Conservation (phyloP, 768 basidiomycete genomes). For the Phanerochaete sordida region DNA sequence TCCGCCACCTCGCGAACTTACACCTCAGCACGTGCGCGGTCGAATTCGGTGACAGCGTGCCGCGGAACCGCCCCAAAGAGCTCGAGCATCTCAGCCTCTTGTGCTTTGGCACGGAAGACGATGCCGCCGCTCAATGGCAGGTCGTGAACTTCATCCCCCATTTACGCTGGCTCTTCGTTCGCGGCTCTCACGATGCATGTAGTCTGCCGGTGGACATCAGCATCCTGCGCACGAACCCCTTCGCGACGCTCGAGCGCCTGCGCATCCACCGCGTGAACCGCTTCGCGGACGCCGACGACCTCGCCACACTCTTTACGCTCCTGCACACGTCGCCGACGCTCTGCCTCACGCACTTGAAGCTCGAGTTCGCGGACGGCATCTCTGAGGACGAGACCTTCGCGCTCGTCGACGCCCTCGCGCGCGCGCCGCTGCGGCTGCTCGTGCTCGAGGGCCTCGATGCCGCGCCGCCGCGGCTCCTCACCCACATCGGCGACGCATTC, state of each 20-base stretch:
- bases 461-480: background rate
- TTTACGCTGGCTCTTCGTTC: too few relatives aligned
- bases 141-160: too few relatives aligned
- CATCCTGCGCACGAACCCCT: background rate
- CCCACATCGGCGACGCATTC: conserved; percentile 2
- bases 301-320: background rate
- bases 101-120: too few relatives aligned
- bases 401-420: background rate
- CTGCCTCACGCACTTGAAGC: conserved; percentile 3
- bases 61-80: background rate
- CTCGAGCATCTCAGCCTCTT: too few relatives aligned
- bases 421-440: conserved; percentile 3
- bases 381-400: background rate
- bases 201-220: background rate
- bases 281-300: background rate
- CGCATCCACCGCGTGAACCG: background rate
- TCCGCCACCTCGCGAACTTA: background rate
- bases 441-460: conserved; percentile 3
- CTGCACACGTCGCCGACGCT: background rate
- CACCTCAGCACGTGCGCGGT: background rate
- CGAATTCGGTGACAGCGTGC: background rate
- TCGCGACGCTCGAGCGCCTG: background rate
- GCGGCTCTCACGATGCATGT: background rate
- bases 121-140: too few relatives aligned
- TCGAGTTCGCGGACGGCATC: background rate